These are phyloP conservation scores for Paralagenidium karlingii DNA, from an alignment of 352 stramenopile species.

Conservation along the genomic window DNA sequence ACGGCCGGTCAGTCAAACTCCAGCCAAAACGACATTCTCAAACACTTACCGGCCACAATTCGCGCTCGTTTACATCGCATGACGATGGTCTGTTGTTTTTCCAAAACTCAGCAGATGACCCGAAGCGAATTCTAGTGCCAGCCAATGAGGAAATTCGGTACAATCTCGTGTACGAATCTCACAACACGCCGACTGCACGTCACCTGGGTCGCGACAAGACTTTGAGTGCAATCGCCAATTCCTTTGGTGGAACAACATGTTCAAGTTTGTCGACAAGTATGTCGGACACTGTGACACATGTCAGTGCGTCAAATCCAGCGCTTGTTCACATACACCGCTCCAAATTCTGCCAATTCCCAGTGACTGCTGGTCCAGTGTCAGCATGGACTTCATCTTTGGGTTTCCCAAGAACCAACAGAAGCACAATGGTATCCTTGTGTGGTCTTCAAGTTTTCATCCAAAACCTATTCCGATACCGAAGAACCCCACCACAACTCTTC, in stretches of 20 bases:
- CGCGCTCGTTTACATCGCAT: conserved; percentile 3
- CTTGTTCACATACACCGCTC: neutral
- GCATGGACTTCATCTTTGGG: conserved; percentile 11
- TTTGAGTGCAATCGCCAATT: neutral
- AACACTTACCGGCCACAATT: too few species aligned
- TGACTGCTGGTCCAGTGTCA: conserved; percentile 6
- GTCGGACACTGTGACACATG: conserved; percentile 1
- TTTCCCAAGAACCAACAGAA: neutral
- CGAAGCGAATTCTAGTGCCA: neutral
- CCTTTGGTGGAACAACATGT: conserved; percentile 2
- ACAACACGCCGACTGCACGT: neutral
- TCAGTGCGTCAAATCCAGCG: conserved; percentile 1
- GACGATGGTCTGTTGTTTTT: neutral
- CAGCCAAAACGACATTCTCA: too few species aligned
- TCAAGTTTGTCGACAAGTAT: neutral
- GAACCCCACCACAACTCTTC: too few species aligned
- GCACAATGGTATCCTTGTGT: conserved; percentile 10
- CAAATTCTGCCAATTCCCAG: conserved; percentile 4
- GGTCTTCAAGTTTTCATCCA: too few species aligned
- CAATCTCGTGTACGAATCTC: neutral
- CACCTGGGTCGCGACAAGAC: conserved; percentile 1
- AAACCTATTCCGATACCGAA: too few species aligned
- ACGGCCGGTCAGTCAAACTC: too few species aligned
- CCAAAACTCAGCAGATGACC: neutral
- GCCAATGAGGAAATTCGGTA: neutral